Conservation (phyloP, 2,329 filamentous ascomycete species). For the Botrytis galanthina region DNA sequence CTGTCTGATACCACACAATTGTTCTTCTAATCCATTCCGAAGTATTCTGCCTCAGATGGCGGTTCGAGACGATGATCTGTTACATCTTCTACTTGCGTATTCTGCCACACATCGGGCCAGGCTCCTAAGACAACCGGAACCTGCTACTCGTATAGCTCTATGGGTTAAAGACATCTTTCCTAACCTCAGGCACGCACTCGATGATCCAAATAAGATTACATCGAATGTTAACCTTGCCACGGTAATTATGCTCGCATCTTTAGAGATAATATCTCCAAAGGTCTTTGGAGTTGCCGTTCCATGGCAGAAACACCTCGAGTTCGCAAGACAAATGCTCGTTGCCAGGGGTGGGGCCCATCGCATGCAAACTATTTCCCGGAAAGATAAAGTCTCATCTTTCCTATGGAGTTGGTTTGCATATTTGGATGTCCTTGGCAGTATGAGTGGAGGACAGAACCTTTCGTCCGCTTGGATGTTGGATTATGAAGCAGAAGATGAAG, state of each 20-base stretch:
- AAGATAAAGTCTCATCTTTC: conserved; percentile 67
- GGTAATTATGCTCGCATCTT: conserved; percentile 78
- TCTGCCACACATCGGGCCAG: conserved; percentile 80
- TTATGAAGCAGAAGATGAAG: conserved; percentile 51
- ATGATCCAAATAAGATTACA: conserved; percentile 59
- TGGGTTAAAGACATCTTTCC: conserved; percentile 82
- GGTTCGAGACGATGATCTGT: conserved; percentile 64
- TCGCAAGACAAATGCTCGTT: conserved; percentile 73
- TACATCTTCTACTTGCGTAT: conserved; percentile 76
- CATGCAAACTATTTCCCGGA: conserved; percentile 45
- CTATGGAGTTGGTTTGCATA: conserved; percentile 82
- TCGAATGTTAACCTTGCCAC: conserved; percentile 74
- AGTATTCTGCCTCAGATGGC: conserved; percentile 59
- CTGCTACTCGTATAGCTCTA: conserved; percentile 71
- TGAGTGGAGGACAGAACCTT: conserved; percentile 54
- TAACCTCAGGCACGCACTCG: conserved; percentile 64
- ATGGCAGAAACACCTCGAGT: conserved; percentile 76
- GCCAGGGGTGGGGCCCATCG: conserved; percentile 59
- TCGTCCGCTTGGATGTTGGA: conserved; percentile 40
- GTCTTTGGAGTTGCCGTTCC: conserved; percentile 77
- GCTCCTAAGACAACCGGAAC: conserved; percentile 70
- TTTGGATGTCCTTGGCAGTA: conserved; percentile 72
- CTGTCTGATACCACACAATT: conserved; percentile 51
- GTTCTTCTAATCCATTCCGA: conserved; percentile 52
- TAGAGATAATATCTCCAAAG: conserved; percentile 80